Conservation (phyloP, 495 filamentous ascomycete species). For the Xylaria acuta region DNA sequence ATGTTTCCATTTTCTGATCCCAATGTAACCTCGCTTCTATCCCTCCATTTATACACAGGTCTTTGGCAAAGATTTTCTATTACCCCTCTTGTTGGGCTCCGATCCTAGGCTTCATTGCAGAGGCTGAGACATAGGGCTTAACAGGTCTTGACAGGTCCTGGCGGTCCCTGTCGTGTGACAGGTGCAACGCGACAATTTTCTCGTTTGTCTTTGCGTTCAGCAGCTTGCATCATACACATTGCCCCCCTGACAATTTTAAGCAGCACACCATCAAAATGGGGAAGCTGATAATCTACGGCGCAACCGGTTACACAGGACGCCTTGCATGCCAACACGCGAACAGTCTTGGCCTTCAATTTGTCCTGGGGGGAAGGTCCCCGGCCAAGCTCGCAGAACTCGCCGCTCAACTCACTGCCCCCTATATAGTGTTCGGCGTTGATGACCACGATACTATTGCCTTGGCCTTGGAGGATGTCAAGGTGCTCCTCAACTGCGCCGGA, state of each 20-base stretch:
- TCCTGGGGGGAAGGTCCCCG: slow-evolving; percentile 1
- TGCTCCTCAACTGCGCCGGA: slow-evolving; percentile 25
- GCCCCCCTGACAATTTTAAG: neutral
- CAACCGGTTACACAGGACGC: slow-evolving; percentile 21
- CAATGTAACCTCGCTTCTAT: too few species aligned
- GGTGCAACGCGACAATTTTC: neutral
- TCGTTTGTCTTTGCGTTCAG: neutral
- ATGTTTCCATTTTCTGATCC: too few species aligned
- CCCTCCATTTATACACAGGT: too few species aligned
- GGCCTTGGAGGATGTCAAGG: slow-evolving; percentile 1
- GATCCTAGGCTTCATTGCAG: too few species aligned
- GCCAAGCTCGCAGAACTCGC: slow-evolving; percentile 3
- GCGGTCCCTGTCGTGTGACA: too few species aligned
- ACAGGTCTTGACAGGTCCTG: too few species aligned
- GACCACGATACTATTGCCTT: neutral
- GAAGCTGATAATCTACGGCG: slow-evolving; percentile 24
- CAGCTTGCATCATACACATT: neutral
- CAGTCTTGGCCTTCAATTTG: slow-evolving; percentile 1
- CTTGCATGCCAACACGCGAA: slow-evolving; percentile 19
- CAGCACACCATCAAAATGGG: neutral
- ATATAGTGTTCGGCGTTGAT: neutral
- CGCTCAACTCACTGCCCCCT: neutral
- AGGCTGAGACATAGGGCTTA: too few species aligned
- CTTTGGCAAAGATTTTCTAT: too few species aligned
- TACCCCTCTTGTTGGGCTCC: too few species aligned